Evolutionary conservation across 2,329 filamentous ascomycete genomes (phyloP), one percentile per base, ranked within the genome.

Genomic region (Ascomycota sp.): DNA sequence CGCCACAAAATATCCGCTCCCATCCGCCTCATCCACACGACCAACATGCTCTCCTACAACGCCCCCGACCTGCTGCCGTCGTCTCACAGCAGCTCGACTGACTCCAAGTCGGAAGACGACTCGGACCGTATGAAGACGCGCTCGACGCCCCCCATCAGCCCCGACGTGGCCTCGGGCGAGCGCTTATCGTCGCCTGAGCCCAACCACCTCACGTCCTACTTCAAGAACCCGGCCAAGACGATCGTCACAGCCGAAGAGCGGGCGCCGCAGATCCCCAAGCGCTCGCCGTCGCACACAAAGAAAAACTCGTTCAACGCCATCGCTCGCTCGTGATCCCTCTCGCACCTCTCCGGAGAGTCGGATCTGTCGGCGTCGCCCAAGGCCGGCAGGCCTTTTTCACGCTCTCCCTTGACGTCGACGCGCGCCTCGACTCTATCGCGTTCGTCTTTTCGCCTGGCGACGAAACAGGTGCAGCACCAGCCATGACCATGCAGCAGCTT

Each of bases 1-100:
- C 68, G 75, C 34, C 52, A 64, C 48, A 75, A 83, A 58, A 98
- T 98, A 48, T 98, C 89, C 1, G 70, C 65, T 3, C 89, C 89
- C 1, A 65, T 93, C 31, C 75, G 83, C 52, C 65, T 98, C 37
- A 62, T 94, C 29, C 91, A 89, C 35, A 93, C 86, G 5, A 95
- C 89, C 41, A 98, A 95, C 54, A 82, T 91, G 68, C 74, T 94
- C 32, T 83, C 82, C 7, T 93, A 93, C 64, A 86, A 86, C 47
- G 85, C 89, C 8, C 86, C 86, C 30, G 78, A 94, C 47, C 73
- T 94, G 36, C 58, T 59, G 27, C 63, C 45, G 45, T 49, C 39
- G n/a, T 42, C 59, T 8, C 68, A 65, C 24, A 59, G 59, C 45
- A 60, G 59, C 42, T 57, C 55, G 6, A 59, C 64, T 3, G 56